Evolutionary conservation across 2,329 filamentous ascomycete genomes (phyloP).

Genomic region (Venturia nashicola): DNA sequence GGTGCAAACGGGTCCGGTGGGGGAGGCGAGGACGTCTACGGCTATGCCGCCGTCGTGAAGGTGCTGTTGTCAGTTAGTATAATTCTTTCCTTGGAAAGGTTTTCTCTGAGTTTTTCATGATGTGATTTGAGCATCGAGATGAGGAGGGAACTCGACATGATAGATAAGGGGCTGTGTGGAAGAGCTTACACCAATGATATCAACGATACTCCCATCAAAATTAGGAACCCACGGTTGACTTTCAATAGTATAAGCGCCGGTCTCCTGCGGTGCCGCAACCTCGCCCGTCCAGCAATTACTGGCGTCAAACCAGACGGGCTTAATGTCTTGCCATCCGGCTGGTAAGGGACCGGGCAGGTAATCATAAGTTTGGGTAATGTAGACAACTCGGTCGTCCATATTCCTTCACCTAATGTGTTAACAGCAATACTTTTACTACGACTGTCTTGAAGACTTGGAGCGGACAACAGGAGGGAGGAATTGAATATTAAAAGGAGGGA

Average conservation of each 20-base stretch:
- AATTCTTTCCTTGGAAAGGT: too few species aligned
- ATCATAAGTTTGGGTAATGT: conserved; percentile 9
- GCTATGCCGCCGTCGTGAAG: conserved; percentile 4
- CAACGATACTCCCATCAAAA: conserved; percentile 6
- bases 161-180: neutral
- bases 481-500: too few species aligned
- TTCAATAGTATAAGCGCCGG: conserved; percentile 2
- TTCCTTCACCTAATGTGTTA: neutral
- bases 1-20: neutral
- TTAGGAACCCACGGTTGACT: conserved; percentile 4
- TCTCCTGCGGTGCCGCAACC: conserved; percentile 4
- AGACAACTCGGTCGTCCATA: conserved; percentile 6
- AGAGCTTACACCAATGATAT: neutral
- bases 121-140: too few species aligned
- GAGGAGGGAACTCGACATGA: neutral
- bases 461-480: too few species aligned
- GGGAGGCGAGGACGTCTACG: neutral
- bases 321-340: conserved; percentile 3
- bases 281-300: conserved; percentile 7
- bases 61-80: neutral
- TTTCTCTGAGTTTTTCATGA: neutral
- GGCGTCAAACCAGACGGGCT: conserved; percentile 9
- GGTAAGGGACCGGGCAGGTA: conserved; percentile 1
- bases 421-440: neutral
- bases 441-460: too few species aligned